Conservation (phyloP, 2,329 filamentous ascomycete genomes). For the Orbilia javanica region DNA sequence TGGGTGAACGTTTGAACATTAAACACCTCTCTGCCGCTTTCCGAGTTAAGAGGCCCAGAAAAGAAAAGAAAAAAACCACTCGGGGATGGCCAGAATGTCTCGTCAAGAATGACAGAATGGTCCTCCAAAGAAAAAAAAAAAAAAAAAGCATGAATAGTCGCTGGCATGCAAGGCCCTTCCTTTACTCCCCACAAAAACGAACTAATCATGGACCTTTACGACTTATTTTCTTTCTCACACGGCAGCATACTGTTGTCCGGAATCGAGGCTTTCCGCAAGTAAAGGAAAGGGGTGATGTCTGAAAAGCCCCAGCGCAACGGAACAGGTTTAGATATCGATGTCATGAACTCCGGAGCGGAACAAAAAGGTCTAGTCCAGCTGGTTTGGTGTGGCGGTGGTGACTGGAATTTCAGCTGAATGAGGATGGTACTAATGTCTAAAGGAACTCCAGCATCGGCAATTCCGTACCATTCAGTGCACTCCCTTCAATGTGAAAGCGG, state of each 20-base stretch:
- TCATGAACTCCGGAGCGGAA: conserved; percentile 33
- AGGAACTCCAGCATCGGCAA: conserved; percentile 49
- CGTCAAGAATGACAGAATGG: conserved; percentile 48
- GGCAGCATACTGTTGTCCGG: conserved; percentile 15
- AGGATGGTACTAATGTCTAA: conserved; percentile 41
- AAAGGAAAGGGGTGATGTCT: conserved; percentile 30
- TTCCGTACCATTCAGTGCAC: conserved; percentile 40
- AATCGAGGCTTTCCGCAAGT: conserved; percentile 9
- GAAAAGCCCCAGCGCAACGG: conserved; percentile 34
- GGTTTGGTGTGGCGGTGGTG: conserved; percentile 50
- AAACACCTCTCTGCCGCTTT: conserved; percentile 45
- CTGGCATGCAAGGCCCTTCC: conserved; percentile 13
- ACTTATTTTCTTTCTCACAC: conserved; percentile 17
- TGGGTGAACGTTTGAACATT: conserved; percentile 27
- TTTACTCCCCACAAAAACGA: background rate
- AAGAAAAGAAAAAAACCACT: background rate
- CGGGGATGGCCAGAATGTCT: conserved; percentile 50
- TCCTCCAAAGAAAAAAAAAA: conserved; percentile 9
- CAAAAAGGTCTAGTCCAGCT: conserved; percentile 36
- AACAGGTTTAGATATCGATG: conserved; percentile 44
- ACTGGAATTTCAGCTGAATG: conserved; percentile 55
- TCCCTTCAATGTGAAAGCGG: conserved; percentile 39
- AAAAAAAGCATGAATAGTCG: too few species aligned
- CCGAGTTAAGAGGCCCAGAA: conserved; percentile 32
- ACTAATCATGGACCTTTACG: background rate